Base-by-base conservation (phyloP, 2,329 filamentous ascomycete species). In the Atkinsonella texensis region DNA sequence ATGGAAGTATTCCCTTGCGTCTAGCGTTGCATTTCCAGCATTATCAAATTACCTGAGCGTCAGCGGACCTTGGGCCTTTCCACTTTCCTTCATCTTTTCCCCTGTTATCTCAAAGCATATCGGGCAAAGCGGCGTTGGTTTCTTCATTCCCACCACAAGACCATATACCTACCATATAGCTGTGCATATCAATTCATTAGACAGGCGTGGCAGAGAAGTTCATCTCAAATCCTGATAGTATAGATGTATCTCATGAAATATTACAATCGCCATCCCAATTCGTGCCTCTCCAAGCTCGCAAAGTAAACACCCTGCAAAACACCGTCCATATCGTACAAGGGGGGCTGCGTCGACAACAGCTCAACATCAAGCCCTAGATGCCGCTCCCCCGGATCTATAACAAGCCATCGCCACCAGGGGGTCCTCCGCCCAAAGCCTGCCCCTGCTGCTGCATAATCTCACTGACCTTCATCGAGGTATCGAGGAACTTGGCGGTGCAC, bases 401-500 rank as follows among this genome's bases (percentile, higher is more conserved):
- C 54, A 66, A 48, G 18, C 63, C 58, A 11, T 61, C 59, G 38
- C 73, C 76, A 15, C 54, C 50, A 49, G 61, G 59, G 35, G 58
- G 55, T 13, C 54, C 56, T 41, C 73, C 77, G 54, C 82, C 80
- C 63, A 80, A 79, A 56, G 80, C 77, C 63, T 82, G 80, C 47
- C 87, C 87, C 71, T 95, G 87, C 58, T 84, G 82, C 73, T 96
- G 89, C 83, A 97, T 89, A 74, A 94, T 88, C 74, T 97, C 90
- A 63, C 87, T 91, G 54, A 97, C 88, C 77, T 96, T 97, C 76
- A 95, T 83, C 70, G 95, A 95, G 64, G 95, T 90, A 62, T 97
- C 91, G 74, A 98, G 96, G 77, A 97, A 98, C 76, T 98, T 98
- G 66, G 87, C 80, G 53, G 94, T 87, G 74, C 94, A 98, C 65